Evolutionary conservation across 1,284 basidiomycete genomes (phyloP).

Genomic region (Coniferiporia weirii): DNA sequence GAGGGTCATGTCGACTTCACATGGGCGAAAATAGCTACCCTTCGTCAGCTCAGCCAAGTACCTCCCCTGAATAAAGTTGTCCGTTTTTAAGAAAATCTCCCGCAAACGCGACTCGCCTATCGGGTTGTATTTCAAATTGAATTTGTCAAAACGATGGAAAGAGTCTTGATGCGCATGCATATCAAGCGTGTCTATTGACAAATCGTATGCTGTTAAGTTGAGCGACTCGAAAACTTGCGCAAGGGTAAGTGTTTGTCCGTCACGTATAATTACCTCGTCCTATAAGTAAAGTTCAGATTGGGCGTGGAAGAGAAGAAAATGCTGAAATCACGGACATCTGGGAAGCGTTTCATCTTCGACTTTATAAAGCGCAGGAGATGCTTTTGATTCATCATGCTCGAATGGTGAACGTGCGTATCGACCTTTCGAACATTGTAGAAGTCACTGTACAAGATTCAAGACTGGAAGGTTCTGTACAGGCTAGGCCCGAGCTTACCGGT

Average conservation of each 20-base stretch:
- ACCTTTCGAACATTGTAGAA: slow-evolving; percentile 99
- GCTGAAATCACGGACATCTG: slow-evolving; percentile 46
- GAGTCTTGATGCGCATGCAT: slow-evolving; percentile 99
- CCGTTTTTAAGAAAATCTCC: slow-evolving; percentile 98
- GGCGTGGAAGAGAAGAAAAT: background rate
- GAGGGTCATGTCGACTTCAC: background rate
- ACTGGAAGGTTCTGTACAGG: background rate
- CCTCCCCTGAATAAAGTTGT: slow-evolving; percentile 87
- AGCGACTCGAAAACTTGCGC: slow-evolving; percentile 94
- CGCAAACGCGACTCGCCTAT: slow-evolving; percentile 93
- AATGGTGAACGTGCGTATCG: slow-evolving; percentile 98
- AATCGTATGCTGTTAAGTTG: slow-evolving; percentile 93
- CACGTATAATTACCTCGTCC: slow-evolving; percentile 96
- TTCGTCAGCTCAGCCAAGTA: slow-evolving; percentile 95
- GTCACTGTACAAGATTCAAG: slow-evolving; percentile 52
- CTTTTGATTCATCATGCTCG: slow-evolving; percentile 99
- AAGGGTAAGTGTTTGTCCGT: slow-evolving; percentile 85
- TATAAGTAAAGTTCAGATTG: slow-evolving; percentile 30
- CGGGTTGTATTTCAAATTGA: slow-evolving; percentile 91
- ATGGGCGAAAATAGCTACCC: slow-evolving; percentile 41
- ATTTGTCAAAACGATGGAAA: slow-evolving; percentile 97
- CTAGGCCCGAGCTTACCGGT: slow-evolving; percentile 43
- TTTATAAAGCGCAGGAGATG: slow-evolving; percentile 99
- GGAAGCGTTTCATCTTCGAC: slow-evolving; percentile 85
- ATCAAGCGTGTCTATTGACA: slow-evolving; percentile 98